Evolutionary conservation across 1,284 basidiomycete species (phyloP).

Genomic region (Austropuccinia psidii): DNA sequence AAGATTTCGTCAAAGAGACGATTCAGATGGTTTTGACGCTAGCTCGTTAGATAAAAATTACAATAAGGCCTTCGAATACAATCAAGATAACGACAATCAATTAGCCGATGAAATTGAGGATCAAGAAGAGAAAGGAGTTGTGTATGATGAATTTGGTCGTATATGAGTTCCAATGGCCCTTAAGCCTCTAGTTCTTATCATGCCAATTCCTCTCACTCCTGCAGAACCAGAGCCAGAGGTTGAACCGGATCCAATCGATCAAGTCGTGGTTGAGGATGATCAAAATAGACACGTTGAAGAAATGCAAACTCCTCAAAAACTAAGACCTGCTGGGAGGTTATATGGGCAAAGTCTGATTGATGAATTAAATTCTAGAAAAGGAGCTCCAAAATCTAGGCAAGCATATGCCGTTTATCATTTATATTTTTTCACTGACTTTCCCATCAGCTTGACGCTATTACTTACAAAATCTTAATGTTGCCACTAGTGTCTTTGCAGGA

Average conservation of each 20-base stretch:
- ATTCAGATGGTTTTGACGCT: background rate
- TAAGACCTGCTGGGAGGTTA: conserved; percentile 24
- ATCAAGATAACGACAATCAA: too few relatives aligned
- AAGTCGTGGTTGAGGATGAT: conserved; percentile 8
- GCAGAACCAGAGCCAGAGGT: conserved; percentile 9
- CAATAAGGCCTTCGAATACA: too few relatives aligned
- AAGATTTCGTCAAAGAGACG: background rate
- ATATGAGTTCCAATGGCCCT: conserved; percentile 28
- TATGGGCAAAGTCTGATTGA: conserved; percentile 34
- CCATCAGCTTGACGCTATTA: too few relatives aligned
- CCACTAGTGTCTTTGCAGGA: conserved; percentile 12
- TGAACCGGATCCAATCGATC: background rate
- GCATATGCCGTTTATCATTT: background rate
- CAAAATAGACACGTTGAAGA: too few relatives aligned
- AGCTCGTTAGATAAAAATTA: too few relatives aligned
- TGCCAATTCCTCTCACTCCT: conserved; percentile 33
- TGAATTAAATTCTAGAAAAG: conserved; percentile 34
- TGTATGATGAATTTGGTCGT: conserved; percentile 32
- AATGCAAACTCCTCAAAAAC: background rate
- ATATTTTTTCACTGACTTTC: too few relatives aligned
- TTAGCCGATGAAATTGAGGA: background rate
- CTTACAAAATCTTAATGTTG: background rate
- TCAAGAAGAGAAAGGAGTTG: too few relatives aligned
- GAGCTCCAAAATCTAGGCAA: conserved; percentile 23
- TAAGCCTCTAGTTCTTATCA: conserved; percentile 24